A percentile compares a stretch with the other conserved stretches of the same genome.
Evolutionary conservation across 768 basidiomycete species (phyloP).

Genomic region (Brasilioporus rufonigricans): DNA sequence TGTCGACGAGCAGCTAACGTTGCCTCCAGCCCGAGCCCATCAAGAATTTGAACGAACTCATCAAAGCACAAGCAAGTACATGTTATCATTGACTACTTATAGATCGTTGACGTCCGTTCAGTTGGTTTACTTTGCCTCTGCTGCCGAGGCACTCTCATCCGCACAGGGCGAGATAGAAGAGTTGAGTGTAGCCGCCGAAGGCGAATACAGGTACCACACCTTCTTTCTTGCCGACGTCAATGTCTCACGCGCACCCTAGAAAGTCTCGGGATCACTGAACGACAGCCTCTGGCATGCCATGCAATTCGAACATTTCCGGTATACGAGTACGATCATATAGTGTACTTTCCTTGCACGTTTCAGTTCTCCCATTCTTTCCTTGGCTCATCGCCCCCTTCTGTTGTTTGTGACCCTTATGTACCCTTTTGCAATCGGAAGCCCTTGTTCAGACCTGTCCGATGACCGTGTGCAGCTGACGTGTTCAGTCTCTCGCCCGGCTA

Average conservation of each 20-base stretch:
- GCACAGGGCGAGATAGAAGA: conserved; percentile 94
- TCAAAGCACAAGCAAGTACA: conserved; percentile 74
- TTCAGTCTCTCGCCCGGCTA: too few species aligned
- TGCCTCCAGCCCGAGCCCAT: conserved; percentile 82
- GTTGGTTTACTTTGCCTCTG: conserved; percentile 69
- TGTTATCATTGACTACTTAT: not conserved
- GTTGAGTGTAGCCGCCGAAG: conserved; percentile 88
- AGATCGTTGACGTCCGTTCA: conserved; percentile 30
- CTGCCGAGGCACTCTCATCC: conserved; percentile 77
- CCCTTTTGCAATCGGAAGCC: conserved; percentile 2
- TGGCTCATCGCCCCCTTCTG: not conserved
- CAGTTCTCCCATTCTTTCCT: conserved; percentile 2
- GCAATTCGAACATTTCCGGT: conserved; percentile 2
- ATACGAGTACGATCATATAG: conserved; percentile 13
- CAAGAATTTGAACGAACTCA: conserved; percentile 89
- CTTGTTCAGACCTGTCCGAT: not conserved
- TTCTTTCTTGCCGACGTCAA: not conserved
- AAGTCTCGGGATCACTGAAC: conserved; percentile 88
- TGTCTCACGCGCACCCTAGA: conserved; percentile 36
- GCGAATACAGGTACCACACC: conserved; percentile 75
- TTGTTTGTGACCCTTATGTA: conserved; percentile 14
- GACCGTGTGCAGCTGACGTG: too few species aligned
- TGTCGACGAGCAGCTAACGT: not conserved
- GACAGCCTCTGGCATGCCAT: not conserved
- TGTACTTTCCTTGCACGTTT: conserved; percentile 6